Base-by-base conservation (phyloP, 2,329 filamentous ascomycete species). In the Colletotrichum liriopes region DNA sequence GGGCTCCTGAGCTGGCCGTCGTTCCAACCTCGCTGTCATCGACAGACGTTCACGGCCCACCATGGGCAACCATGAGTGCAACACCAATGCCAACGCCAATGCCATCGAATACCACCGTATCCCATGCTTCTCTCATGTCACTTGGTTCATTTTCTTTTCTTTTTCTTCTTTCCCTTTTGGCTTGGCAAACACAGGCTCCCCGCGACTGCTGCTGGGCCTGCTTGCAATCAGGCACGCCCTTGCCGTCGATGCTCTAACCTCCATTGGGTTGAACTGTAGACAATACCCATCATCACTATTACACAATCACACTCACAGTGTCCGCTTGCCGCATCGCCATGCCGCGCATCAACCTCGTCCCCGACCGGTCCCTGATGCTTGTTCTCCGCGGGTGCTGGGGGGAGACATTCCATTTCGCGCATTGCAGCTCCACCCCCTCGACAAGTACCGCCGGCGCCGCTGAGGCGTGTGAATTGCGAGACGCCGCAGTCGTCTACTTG, bases 121-220 rank as follows among this genome's bases (percentile, higher is more conserved):
- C 41, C 49, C 35, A 41, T 62, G 41, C 67, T 61, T 41, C 35
- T 52, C 56, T 37, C 47, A 59, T 56, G 23, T 26, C 23, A 26
- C 23, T 26, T 26, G 23, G 2, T n/a, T 61, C 18, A 35, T 14
- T 51, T 39, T 35, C 43, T 11, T 8, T 47, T 49, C 26, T 56
- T 29, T 55, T 59, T 32, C 18, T 11, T 41, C 9, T 29, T 43
- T 41, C 32, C 37, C 54, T 23, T 12, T 43, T 41, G 37, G 23
- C 63, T 61, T 67, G 60, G 66, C 66, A 69, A n/a, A 29, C 23
- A 41, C 59, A 56, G 59, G 29, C 20, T 51, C 23, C 55, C n/a
- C 39, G 26, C 32, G 8, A 9, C 23, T 8, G 14, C 47, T 37
- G 11, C 26, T 62, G 23, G 37, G 32, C 51, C n/a, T 69, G 41